phyloP scores from a whole-genome alignment of 139 green algal genomes.

The Parachlorella kessleri region DNA sequence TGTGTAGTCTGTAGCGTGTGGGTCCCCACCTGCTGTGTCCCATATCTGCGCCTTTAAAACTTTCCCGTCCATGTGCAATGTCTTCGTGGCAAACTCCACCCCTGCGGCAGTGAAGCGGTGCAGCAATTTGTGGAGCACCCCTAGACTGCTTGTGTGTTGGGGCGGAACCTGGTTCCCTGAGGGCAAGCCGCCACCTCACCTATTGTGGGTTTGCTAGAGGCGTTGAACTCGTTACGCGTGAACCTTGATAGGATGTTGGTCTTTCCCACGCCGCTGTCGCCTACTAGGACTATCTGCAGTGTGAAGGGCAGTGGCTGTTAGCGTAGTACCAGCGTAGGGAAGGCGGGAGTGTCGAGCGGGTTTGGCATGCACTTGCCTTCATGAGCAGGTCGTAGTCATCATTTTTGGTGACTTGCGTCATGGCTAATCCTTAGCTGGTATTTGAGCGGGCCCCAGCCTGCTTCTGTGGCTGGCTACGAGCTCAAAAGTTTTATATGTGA shows the following conservation, averaged over 20 bases:
- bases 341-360: not conserved
- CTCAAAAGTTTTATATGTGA: not conserved
- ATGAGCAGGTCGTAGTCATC: constrained; percentile 16
- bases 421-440: not conserved
- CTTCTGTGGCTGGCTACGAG: no score
- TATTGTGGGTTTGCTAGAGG: constrained; percentile 98
- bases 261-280: constrained; percentile 97
- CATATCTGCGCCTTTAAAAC: constrained; percentile 97
- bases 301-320: not conserved
- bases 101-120: no score
- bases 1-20: no score
- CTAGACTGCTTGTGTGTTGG: no score
- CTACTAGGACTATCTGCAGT: constrained; percentile 94
- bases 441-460: not conserved
- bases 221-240: constrained; percentile 95
- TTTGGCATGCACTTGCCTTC: not conserved
- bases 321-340: not conserved
- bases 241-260: constrained; percentile 95
- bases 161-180: no score
- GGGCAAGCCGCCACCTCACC: constrained; percentile 32
- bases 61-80: constrained; percentile 88
- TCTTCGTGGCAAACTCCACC: constrained; percentile 95
- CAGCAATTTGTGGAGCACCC: no score
- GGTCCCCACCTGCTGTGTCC: constrained; percentile 74
- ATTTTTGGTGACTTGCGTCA: not conserved